Conservation (phyloP, 2,329 filamentous ascomycete genomes). For the Ophiostoma fasciatum region DNA sequence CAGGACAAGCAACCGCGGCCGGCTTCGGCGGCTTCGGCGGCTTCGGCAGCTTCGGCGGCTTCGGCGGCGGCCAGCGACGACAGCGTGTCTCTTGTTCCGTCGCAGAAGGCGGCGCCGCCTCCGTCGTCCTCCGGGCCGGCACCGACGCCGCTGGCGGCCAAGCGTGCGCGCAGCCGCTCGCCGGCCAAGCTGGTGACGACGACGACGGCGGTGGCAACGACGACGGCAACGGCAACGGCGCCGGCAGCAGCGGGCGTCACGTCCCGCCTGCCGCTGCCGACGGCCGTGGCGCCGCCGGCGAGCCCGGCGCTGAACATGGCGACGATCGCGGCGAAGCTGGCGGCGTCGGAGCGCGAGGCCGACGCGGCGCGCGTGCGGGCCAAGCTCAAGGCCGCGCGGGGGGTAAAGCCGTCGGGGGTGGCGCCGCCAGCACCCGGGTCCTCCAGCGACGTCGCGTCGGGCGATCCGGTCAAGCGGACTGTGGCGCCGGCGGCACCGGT, state of each 20-base stretch:
- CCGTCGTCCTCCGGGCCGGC: not conserved
- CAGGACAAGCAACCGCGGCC: slow-evolving; percentile 13
- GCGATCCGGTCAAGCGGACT: slow-evolving; percentile 9
- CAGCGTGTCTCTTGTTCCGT: slow-evolving; percentile 1
- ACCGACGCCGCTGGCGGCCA: not conserved
- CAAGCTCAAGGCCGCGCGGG: slow-evolving; percentile 41
- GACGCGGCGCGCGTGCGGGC: slow-evolving; percentile 48
- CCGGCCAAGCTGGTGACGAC: slow-evolving; percentile 10
- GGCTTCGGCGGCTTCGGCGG: slow-evolving; percentile 8
- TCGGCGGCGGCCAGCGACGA: not conserved
- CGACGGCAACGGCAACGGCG: not conserved
- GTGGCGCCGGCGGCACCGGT: not conserved
- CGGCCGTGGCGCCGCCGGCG: slow-evolving; percentile 21
- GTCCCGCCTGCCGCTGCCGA: slow-evolving; percentile 12
- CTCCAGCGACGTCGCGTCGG: not conserved
- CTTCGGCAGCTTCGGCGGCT: not conserved
- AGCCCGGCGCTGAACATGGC: slow-evolving; percentile 47
- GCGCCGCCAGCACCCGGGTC: too few relatives aligned
- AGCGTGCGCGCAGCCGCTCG: slow-evolving; percentile 9
- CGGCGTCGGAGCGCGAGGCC: slow-evolving; percentile 47
- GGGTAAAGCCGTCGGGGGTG: slow-evolving; percentile 13
- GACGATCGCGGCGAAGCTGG: slow-evolving; percentile 47
- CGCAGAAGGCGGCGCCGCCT: slow-evolving; percentile 4
- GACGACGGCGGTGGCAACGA: slow-evolving; percentile 5
- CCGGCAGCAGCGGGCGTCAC: not conserved